Evolutionary conservation across 176 grass and related monocot species (phyloP), one percentile per base, ranked within the genome.

Genomic region (Echinochloa phyllopogon): DNA sequence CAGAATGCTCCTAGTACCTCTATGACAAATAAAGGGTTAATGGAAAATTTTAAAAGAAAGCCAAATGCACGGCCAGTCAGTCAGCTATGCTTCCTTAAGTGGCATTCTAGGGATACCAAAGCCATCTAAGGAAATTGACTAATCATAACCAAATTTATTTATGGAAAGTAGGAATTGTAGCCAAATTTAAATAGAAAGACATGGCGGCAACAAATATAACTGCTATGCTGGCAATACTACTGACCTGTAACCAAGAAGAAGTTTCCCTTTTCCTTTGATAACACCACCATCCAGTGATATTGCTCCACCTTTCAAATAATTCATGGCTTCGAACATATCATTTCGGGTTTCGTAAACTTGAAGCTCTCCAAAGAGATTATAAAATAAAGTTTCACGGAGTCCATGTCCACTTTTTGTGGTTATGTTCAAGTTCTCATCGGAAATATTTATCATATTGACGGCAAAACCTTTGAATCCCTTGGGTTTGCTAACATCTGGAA

Each of bases 361-460:
- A 72, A 86, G 75, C 66, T 79, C 66, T 51, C 84, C 84, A 51
- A 86, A 72, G 8, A 86, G 75, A 77, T 75, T 79, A 79, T 79
- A 86, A 27, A 86, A 86, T 51, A 86, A 79, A 45, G 84, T 86
- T 79, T 86, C 76, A 80, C 84, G 84, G 67, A 86, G 76, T n/a
- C 84, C 84, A 86, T 86, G 18, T 50, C 65, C 84, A 21, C 6
- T 18, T 6, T 6, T 6, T 63, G 84, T 72, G 15, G n/a, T 51
- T 78, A 86, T 63, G 2, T 15, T 51, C 36, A 86, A 62, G 47
- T 72, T 64, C 33, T 86, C 67, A 16, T 12, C 33, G 27, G 84
- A 86, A 29, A 86, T 33, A 72, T 73, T 24, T 78, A 86, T 72
- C 76, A 86, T 72, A 61, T 86, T 86, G 53, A 86, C 84, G 0